These are phyloP conservation scores for Penicillium coffeae DNA, from an alignment of 495 filamentous ascomycete genomes.

Conservation along the genomic window DNA sequence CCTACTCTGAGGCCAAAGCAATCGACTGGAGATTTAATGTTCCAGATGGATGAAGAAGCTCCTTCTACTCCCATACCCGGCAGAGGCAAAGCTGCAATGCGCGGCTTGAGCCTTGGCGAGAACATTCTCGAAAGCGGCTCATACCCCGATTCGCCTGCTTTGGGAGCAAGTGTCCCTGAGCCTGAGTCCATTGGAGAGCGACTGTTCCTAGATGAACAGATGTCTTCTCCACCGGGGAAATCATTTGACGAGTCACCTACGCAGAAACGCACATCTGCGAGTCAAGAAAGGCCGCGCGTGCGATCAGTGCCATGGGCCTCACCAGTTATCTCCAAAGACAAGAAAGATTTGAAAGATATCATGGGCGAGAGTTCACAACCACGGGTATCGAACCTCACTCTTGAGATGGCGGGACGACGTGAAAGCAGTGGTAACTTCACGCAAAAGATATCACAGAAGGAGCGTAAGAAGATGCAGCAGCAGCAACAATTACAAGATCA, in stretches of 20 bases:
- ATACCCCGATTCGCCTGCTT: conserved; percentile 25
- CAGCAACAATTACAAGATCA: conserved; percentile 55
- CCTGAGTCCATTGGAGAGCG: conserved; percentile 26
- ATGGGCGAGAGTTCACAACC: conserved; percentile 68
- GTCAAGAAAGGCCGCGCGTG: conserved; percentile 16
- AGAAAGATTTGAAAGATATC: conserved; percentile 77
- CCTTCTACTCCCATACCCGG: conserved; percentile 21
- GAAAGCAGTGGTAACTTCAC: conserved; percentile 31
- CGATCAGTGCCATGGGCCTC: conserved; percentile 57
- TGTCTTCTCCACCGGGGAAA: conserved; percentile 26
- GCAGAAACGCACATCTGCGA: conserved; percentile 20
- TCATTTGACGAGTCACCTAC: conserved; percentile 29
- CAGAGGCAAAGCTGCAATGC: conserved; percentile 32
- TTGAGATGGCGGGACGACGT: conserved; percentile 56
- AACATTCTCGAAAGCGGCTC: conserved; percentile 15
- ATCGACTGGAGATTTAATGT: conserved; percentile 76
- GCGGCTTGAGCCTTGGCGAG: conserved; percentile 16
- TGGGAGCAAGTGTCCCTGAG: conserved; percentile 29
- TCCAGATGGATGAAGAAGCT: conserved; percentile 88
- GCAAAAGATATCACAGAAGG: conserved; percentile 78
- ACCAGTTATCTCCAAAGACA: conserved; percentile 51
- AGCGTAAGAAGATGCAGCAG: conserved; percentile 78
- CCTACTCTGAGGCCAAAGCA: conserved; percentile 61
- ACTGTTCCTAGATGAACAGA: conserved; percentile 32
- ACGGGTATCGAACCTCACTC: conserved; percentile 65